These are phyloP conservation scores for Trametopsis cervina DNA, from an alignment of 768 basidiomycete species.

Conservation along the genomic window DNA sequence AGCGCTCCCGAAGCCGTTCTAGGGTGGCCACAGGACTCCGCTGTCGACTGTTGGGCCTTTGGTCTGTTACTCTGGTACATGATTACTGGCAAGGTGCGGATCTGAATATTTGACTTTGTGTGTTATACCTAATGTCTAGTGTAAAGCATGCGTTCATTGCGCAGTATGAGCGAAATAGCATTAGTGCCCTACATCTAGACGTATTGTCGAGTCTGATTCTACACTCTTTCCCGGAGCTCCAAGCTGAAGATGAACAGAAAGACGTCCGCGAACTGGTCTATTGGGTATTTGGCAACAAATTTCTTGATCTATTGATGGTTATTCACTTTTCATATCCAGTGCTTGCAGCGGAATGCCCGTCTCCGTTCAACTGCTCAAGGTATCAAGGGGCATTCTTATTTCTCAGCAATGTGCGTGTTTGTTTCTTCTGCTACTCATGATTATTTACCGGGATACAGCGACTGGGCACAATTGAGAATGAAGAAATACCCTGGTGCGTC, in stretches of 20 bases:
- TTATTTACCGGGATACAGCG: slow-evolving; percentile 1
- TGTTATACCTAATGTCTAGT: background rate
- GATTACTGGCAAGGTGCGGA: slow-evolving; percentile 37
- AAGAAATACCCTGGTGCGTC: slow-evolving; percentile 15
- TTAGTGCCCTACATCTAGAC: slow-evolving; percentile 13
- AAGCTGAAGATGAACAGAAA: background rate
- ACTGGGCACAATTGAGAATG: slow-evolving; percentile 9
- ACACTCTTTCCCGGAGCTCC: no score
- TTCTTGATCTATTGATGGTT: no score
- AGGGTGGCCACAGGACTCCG: slow-evolving; percentile 45
- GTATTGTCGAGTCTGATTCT: slow-evolving; percentile 30
- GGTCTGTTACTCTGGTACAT: slow-evolving; percentile 43
- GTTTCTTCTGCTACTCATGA: background rate
- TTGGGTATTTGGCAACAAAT: no score
- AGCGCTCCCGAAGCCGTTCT: slow-evolving; percentile 47
- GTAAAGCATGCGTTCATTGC: slow-evolving; percentile 35
- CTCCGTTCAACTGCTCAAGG: slow-evolving; percentile 34
- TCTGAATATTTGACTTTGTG: background rate
- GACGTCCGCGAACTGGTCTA: background rate
- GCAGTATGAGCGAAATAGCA: slow-evolving; percentile 9
- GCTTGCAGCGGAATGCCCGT: slow-evolving; percentile 48
- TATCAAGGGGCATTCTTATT: slow-evolving; percentile 44
- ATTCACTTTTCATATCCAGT: slow-evolving; percentile 31
- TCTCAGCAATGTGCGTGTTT: slow-evolving; percentile 37
- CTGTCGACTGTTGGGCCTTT: slow-evolving; percentile 56